phyloP scores from a whole-genome alignment of 2,329 filamentous ascomycete genomes.

The Sporothrix protearum region DNA sequence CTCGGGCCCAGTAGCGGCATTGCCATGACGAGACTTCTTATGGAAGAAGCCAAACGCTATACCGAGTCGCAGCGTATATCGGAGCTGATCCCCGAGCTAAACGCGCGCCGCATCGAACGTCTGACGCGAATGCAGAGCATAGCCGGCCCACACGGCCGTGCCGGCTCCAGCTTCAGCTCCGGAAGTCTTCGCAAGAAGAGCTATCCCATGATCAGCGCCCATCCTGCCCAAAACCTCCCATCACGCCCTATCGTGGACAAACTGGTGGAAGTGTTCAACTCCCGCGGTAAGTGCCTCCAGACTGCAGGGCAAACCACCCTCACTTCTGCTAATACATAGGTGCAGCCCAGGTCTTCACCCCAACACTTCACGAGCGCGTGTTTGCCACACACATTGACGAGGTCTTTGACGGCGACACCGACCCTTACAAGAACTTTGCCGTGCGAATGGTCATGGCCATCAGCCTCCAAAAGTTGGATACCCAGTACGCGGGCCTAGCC shows the following conservation, averaged over 20 bases:
- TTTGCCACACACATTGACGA: constrained; percentile 74
- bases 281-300: constrained; percentile 62
- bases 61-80: constrained; percentile 88
- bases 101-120: constrained; percentile 52
- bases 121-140: constrained; percentile 64
- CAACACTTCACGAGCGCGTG: constrained; percentile 77
- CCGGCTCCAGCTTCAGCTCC: constrained; percentile 48
- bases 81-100: constrained; percentile 78
- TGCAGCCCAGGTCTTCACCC: constrained; percentile 81
- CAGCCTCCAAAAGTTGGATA: constrained; percentile 86
- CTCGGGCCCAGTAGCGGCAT: constrained; percentile 93
- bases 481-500: constrained; percentile 85
- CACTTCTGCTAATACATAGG: not conserved
- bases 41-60: constrained; percentile 94
- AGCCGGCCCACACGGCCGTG: constrained; percentile 49
- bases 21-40: constrained; percentile 87
- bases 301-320: not conserved
- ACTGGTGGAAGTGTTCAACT: constrained; percentile 78
- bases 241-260: constrained; percentile 69
- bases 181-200: constrained; percentile 69
- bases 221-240: constrained; percentile 73
- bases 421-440: constrained; percentile 83
- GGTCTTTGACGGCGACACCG: constrained; percentile 71
- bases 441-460: constrained; percentile 91
- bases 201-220: constrained; percentile 84